Base-by-base conservation (phyloP, 1,284 basidiomycete genomes). In the Ceratobasidium sp. region DNA sequence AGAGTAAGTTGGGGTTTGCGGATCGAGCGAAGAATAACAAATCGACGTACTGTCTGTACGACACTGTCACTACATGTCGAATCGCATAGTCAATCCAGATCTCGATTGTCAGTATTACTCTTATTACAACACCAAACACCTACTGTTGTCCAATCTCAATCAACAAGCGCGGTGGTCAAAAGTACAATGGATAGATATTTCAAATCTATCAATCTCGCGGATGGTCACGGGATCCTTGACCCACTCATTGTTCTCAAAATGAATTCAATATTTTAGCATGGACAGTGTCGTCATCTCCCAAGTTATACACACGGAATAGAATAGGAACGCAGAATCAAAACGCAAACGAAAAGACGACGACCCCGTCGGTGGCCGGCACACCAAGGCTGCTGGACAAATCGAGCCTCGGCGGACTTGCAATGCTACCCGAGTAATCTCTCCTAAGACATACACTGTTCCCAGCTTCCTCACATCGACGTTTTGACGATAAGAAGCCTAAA, bases 41-140 rank as follows among this genome's bases (percentile, higher is more conserved):
- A 54, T 45, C 3, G 42, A 75, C 81, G 73, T 65, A 82, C 81
- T 82, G 81, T 76, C 81, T 80, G 78, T 82, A 82, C 31, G 81
- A 80, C 39, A 80, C 76, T 26, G 78, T 71, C 80, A 81, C 80
- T 80, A 77, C 56, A 76, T 39, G 20, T 74, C 28, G 33, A 31
- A 56, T 47, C 20, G 13, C 23, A 26, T 10, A 0, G 51, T 73
- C 35, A 42, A 56, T 4, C 31, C 28, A 31, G 5, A 51, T 11
- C 33, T 23, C 17, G 37, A 42, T 58, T 33, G 45, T 33, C 54
- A 20, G 11, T 26, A 28, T 49, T 37, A 28, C 63, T 65, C 37
- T 64, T 26, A 1, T n/a, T 61, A 47, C 35, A 42, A 60, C 39
- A 45, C 54, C 58, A 31, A 73, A 49, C 26, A 51, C 71, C 42